Percentiles rank a stretch among this genome's conserved stretches.
Conservation (phyloP, 148 eudicot species). For the Mesembryanthemum crystallinum region DNA sequence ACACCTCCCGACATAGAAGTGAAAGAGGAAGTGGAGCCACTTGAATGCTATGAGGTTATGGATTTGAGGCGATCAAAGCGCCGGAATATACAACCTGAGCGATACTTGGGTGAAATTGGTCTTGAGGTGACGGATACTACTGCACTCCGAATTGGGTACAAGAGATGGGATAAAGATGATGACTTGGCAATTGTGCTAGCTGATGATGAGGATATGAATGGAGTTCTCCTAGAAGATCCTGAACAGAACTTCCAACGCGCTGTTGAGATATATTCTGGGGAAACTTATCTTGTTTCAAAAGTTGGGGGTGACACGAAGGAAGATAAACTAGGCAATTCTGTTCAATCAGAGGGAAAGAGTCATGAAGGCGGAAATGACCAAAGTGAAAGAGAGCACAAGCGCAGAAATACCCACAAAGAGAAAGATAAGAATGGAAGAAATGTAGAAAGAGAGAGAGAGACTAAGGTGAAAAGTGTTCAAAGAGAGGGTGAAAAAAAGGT, state of each 20-base stretch:
- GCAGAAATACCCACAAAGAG: not conserved
- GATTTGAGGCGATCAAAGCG: conserved; percentile 83
- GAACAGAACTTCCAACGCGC: conserved; percentile 22
- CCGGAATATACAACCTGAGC: conserved; percentile 64
- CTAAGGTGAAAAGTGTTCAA: not conserved
- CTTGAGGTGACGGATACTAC: conserved; percentile 51
- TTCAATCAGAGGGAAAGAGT: conserved; percentile 11
- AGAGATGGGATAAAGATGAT: conserved; percentile 46
- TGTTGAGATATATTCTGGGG: conserved; percentile 27
- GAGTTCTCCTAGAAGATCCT: conserved; percentile 22
- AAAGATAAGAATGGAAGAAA: conserved; percentile 2
- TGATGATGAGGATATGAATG: conserved; percentile 46
- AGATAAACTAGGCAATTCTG: conserved; percentile 15
- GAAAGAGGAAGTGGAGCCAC: conserved; percentile 23
- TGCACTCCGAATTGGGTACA: conserved; percentile 50
- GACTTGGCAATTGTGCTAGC: conserved; percentile 64
- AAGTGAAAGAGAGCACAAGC: conserved; percentile 17
- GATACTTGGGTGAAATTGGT: conserved; percentile 73
- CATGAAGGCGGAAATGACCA: conserved; percentile 11
- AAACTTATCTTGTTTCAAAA: conserved; percentile 19
- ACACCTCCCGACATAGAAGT: conserved; percentile 21
- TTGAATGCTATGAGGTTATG: conserved; percentile 29
- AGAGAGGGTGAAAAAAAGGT: not conserved
- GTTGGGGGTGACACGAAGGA: conserved; percentile 28
- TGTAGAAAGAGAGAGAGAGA: conserved; percentile 4